Base-by-base conservation (phyloP, 257 asterid genomes). In the Gardenia jasminoides region DNA sequence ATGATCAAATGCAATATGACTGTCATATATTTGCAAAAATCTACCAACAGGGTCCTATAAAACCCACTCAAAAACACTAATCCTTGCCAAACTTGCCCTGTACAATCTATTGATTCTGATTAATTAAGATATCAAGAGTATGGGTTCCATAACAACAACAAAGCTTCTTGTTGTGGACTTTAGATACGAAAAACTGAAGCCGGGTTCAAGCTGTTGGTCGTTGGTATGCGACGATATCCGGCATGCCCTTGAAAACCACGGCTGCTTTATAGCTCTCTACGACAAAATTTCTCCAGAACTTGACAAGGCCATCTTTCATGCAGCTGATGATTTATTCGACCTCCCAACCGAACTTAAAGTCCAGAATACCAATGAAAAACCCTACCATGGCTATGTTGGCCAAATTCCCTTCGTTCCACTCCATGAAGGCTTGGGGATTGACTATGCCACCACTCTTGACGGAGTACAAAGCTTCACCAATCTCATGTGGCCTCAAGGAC, bases 311-410 rank as follows among this genome's bases (percentile, higher is more conserved):
- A 86, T 89, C 69, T 92, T 91, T 79, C 77, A 83, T 61, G 88
- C 88, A 0, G 90, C 91, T 1, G 84, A 82, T 26, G 89, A 92
- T 3, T 76, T 92, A 16, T 89, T 92, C 67, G 92, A 80, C 33
- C 89, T 88, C 28, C 91, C 96, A 41, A 68, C 84, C 3, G 85
- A 92, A 5, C 59, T 61, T 54, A 92, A 92, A 82, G 22, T 88
- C 6, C 79, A 84, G 30, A 92, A 92, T 81, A 81, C 39, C 2
- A 87, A 83, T 17, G 96, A 84, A 47, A 92, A 89, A 46, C 96
- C 97, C 58, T 92, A 89, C 84, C 97, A 92, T 82, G 96, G 97
- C 48, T 92, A 92, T 64, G 90, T 92, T 56, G 97, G 97, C 28
- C 93, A 88, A 79, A 81, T 89, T 44, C 88, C 97, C 76, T 79